A percentile compares a stretch with the other conserved stretches of the same genome.
Conservation (phyloP, 306 rosid species). For the Leucaena leucocephala region DNA sequence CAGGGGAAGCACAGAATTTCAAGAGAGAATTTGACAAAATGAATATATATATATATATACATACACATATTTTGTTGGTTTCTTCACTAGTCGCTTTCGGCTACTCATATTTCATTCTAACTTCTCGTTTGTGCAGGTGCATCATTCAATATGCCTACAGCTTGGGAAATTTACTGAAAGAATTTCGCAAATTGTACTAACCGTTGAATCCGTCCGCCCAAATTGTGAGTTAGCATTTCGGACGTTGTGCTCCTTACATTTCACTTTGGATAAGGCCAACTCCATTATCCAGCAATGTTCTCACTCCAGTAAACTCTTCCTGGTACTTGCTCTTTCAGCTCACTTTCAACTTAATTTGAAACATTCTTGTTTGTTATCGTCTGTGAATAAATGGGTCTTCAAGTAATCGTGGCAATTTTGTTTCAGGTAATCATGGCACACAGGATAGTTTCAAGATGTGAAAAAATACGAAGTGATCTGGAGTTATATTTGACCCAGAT, state of each 20-base stretch:
- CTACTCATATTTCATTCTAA: not conserved
- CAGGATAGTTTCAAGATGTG: slow-evolving; percentile 53
- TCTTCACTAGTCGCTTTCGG: not conserved
- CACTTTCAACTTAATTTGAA: slow-evolving; percentile 8
- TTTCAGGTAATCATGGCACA: slow-evolving; percentile 54
- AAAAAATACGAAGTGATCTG: slow-evolving; percentile 45
- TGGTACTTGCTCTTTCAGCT: slow-evolving; percentile 40
- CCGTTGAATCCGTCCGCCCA: slow-evolving; percentile 60
- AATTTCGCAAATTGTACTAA: slow-evolving; percentile 44
- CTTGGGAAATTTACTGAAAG: slow-evolving; percentile 50
- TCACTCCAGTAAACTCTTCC: slow-evolving; percentile 60
- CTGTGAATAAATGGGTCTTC: not conserved
- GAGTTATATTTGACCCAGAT: slow-evolving; percentile 49
- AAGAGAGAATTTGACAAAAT: not conserved
- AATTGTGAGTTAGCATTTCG: slow-evolving; percentile 47
- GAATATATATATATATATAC: not conserved
- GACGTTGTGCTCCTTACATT: slow-evolving; percentile 50
- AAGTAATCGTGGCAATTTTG: not conserved
- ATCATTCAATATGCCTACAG: slow-evolving; percentile 51
- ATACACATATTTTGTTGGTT: not conserved
- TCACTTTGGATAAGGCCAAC: slow-evolving; percentile 54
- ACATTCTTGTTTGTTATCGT: slow-evolving; percentile 6
- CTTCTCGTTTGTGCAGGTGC: slow-evolving; percentile 48
- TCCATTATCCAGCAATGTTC: slow-evolving; percentile 52
- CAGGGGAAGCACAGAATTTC: not conserved